Evolutionary conservation across 2,329 filamentous ascomycete species (phyloP).

Genomic region (Colletotrichum shisoi): DNA sequence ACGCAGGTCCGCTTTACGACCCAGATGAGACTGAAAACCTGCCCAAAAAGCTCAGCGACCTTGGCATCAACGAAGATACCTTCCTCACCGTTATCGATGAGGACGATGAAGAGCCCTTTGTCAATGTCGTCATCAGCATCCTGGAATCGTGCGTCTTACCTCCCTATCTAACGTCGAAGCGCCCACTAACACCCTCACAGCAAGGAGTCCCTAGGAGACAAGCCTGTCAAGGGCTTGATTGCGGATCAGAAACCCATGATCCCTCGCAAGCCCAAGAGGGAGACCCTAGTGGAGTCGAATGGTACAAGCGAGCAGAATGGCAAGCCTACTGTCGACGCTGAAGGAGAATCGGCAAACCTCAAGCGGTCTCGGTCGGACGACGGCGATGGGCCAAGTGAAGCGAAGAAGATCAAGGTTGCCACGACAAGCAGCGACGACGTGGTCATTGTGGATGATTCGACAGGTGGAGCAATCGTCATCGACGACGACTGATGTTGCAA

Average conservation of each 20-base stretch:
- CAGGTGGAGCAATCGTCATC: constrained; percentile 72
- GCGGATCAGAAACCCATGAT: constrained; percentile 57
- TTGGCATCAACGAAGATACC: constrained; percentile 76
- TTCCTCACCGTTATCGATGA: constrained; percentile 89
- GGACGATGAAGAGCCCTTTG: constrained; percentile 74
- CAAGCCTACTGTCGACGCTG: constrained; percentile 51
- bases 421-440: constrained; percentile 53
- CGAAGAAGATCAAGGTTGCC: constrained; percentile 60
- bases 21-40: constrained; percentile 88
- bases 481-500: constrained; percentile 62
- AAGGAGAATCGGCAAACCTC: constrained; percentile 46
- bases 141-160: constrained; percentile 63
- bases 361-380: constrained; percentile 60
- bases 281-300: constrained; percentile 47
- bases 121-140: constrained; percentile 80
- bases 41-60: constrained; percentile 76
- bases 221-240: constrained; percentile 61
- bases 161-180: not conserved
- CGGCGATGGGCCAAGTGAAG: constrained; percentile 47
- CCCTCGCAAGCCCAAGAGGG: constrained; percentile 62
- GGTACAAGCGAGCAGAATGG: constrained; percentile 56
- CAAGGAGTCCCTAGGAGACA: constrained; percentile 55
- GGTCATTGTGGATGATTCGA: constrained; percentile 47
- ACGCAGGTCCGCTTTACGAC: constrained; percentile 84
- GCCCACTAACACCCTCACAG: constrained; percentile 49